phyloP scores from a whole-genome alignment of 441 rosid genomes.

The Cnidoscolus chayamansa region DNA sequence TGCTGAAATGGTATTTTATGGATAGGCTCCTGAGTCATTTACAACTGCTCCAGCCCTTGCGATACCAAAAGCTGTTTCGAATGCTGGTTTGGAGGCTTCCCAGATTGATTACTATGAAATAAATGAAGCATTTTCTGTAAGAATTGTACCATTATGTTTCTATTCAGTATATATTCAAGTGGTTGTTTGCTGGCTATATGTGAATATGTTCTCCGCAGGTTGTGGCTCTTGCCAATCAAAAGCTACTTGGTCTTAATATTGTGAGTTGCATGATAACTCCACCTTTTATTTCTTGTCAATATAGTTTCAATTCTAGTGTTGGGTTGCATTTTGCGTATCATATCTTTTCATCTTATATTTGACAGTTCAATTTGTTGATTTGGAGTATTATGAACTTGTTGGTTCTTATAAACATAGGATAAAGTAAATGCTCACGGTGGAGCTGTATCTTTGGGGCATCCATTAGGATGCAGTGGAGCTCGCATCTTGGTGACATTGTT shows the following conservation, averaged over 20 bases:
- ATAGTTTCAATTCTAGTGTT: not conserved
- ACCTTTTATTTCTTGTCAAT: not conserved
- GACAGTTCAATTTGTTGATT: not conserved
- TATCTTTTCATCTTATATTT: constrained; percentile 2
- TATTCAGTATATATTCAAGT: not conserved
- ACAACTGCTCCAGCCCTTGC: constrained; percentile 94
- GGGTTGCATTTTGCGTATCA: constrained; percentile 1
- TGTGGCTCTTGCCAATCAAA: constrained; percentile 91
- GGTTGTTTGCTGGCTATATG: constrained; percentile 8
- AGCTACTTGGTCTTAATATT: constrained; percentile 68
- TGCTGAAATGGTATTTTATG: not conserved
- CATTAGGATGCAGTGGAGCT: constrained; percentile 98
- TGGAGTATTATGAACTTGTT: constrained; percentile 11
- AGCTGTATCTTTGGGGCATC: constrained; percentile 94
- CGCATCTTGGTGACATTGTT: constrained; percentile 81
- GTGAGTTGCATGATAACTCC: constrained; percentile 41
- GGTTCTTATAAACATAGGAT: constrained; percentile 44
- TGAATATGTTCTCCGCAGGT: constrained; percentile 47
- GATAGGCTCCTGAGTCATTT: constrained; percentile 82
- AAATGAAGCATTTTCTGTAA: constrained; percentile 96
- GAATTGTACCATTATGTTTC: constrained; percentile 1
- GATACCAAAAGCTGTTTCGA: constrained; percentile 74
- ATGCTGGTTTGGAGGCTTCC: constrained; percentile 71
- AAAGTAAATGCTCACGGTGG: constrained; percentile 89
- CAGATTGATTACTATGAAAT: constrained; percentile 87